Conservation (phyloP, 2,329 filamentous ascomycete species). For the Fusarium concolor region DNA sequence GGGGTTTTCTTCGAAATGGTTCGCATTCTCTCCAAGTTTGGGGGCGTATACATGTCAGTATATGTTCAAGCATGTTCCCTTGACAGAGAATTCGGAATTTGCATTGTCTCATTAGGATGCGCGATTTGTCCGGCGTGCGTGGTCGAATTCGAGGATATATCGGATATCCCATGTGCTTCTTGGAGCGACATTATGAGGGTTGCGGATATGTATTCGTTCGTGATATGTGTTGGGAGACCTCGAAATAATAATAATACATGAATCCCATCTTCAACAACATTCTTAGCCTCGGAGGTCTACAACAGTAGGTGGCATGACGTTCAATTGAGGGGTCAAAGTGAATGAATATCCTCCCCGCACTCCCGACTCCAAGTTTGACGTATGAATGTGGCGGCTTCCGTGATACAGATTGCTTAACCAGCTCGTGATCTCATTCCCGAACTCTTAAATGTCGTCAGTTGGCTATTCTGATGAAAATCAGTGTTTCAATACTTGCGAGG, state of each 20-base stretch:
- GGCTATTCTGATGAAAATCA: not conserved
- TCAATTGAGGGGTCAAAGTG: not conserved
- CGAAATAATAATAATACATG: not conserved
- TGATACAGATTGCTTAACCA: too few relatives aligned
- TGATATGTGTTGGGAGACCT: conserved; percentile 1
- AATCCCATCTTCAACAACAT: not conserved
- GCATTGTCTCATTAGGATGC: not conserved
- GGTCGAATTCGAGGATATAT: not conserved
- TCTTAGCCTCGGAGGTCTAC: too few relatives aligned
- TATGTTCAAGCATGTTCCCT: too few relatives aligned
- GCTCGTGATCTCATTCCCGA: not conserved
- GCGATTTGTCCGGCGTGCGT: not conserved
- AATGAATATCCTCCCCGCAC: not conserved
- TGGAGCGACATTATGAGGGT: not conserved
- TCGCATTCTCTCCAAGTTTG: too few relatives aligned
- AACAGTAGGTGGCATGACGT: not conserved
- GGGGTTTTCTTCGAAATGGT: not conserved
- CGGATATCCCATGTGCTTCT: conserved; percentile 2
- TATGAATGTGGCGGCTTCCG: not conserved
- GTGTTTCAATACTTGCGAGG: not conserved
- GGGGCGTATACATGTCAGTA: too few relatives aligned
- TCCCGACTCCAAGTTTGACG: not conserved
- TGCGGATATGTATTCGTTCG: conserved; percentile 2
- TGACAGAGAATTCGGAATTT: not conserved
- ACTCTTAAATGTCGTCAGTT: not conserved